These are phyloP conservation scores for Talaromyces sp. DNA, from an alignment of 2,329 filamentous ascomycete species.

Conservation along the genomic window DNA sequence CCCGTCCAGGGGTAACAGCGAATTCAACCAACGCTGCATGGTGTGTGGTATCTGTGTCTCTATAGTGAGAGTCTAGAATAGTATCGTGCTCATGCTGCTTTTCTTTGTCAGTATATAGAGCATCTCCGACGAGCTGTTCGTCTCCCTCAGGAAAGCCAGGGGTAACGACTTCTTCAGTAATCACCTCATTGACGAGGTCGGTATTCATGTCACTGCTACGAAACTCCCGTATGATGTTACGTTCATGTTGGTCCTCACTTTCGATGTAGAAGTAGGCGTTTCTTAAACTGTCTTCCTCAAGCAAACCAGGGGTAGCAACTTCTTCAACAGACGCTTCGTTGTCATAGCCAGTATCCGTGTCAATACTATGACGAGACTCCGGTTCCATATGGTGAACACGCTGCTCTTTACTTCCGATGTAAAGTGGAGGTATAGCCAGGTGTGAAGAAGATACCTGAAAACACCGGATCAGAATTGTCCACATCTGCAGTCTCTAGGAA, in stretches of 20 bases:
- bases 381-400: background rate
- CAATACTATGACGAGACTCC: background rate
- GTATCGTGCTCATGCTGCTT: background rate
- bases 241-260: background rate
- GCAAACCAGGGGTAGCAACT: background rate
- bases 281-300: background rate
- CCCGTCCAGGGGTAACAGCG: background rate
- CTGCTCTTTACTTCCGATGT: constrained; percentile 5
- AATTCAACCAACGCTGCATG: background rate
- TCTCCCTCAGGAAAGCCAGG: background rate
- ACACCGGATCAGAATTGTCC: background rate
- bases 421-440: constrained; percentile 2
- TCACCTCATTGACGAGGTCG: background rate
- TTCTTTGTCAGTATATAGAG: constrained; percentile 7
- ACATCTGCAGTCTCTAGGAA: background rate
- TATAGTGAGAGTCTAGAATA: background rate
- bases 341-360: background rate
- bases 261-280: background rate
- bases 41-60: background rate
- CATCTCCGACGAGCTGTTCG: background rate
- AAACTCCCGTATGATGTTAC: background rate
- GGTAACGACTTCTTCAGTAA: background rate
- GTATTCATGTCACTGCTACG: background rate
- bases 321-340: background rate
- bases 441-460: background rate